phyloP scores from a whole-genome alignment of 2,329 filamentous ascomycete species.

The Monosporascus sp. region DNA sequence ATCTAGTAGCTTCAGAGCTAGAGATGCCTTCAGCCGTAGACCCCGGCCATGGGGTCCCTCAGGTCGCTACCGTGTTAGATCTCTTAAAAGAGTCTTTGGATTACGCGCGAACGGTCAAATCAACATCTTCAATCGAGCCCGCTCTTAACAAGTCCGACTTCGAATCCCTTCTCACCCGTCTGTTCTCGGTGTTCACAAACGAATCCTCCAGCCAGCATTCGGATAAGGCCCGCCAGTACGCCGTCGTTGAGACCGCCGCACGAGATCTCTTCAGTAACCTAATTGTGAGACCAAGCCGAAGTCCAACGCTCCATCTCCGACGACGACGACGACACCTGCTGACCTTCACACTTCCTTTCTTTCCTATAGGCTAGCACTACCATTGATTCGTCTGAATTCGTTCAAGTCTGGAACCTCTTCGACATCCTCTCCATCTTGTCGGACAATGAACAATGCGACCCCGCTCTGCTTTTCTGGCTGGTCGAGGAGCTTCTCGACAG shows the following conservation, averaged over 20 bases:
- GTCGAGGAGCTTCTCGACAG: constrained; percentile 94
- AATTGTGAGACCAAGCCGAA: constrained; percentile 52
- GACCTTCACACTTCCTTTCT: constrained; percentile 20
- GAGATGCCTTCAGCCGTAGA: constrained; percentile 44
- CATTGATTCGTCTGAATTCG: constrained; percentile 74
- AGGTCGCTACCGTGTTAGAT: constrained; percentile 46
- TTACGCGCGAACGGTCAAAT: constrained; percentile 55
- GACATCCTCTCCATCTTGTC: constrained; percentile 87
- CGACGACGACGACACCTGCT: constrained; percentile 17
- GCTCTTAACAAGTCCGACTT: constrained; percentile 67
- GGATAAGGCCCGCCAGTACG: constrained; percentile 51
- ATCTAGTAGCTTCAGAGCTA: too few relatives aligned
- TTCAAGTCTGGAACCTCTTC: constrained; percentile 86
- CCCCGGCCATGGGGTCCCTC: constrained; percentile 42
- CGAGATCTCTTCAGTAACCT: constrained; percentile 74
- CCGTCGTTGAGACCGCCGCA: constrained; percentile 76
- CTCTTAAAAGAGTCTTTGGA: constrained; percentile 54
- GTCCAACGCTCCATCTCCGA: neutral
- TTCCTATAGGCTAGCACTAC: constrained; percentile 61
- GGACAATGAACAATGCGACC: constrained; percentile 72
- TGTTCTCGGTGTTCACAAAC: constrained; percentile 37
- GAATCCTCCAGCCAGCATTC: constrained; percentile 17
- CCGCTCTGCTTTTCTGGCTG: constrained; percentile 79
- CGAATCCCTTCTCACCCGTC: constrained; percentile 39
- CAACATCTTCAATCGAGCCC: constrained; percentile 61